A percentile compares a stretch with the other conserved stretches of the same genome.
Evolutionary conservation across 495 filamentous ascomycete genomes (phyloP).

Genomic region (Xylaria acuta): DNA sequence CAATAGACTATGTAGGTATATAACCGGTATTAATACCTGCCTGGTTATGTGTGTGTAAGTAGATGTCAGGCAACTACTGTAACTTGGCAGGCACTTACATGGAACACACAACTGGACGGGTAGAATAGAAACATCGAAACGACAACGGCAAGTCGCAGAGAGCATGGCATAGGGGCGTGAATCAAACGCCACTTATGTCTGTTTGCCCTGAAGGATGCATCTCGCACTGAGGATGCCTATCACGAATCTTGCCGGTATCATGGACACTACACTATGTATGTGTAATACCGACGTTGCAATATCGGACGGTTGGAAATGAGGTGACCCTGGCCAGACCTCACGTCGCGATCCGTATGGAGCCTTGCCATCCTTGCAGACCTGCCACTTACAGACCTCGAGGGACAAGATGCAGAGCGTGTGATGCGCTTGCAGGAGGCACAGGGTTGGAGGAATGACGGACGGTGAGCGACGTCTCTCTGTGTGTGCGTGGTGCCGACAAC

Average conservation of each 20-base stretch:
- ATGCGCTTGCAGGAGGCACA: neutral
- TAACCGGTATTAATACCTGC: neutral
- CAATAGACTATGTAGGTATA: neutral
- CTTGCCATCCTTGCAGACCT: constrained; percentile 12
- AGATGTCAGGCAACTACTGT: neutral
- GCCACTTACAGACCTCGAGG: neutral
- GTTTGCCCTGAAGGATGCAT: constrained; percentile 1
- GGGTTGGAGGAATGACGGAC: neutral
- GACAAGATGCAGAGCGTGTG: neutral
- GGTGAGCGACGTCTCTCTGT: constrained; percentile 12
- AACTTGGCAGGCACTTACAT: neutral
- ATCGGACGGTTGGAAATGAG: constrained; percentile 15
- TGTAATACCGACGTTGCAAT: constrained; percentile 16
- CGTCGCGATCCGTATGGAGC: neutral
- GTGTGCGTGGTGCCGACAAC: constrained; percentile 4
- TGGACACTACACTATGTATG: neutral
- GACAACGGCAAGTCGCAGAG: neutral
- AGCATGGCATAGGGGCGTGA: neutral
- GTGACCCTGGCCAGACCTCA: neutral
- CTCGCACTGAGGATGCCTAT: neutral
- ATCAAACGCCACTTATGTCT: neutral
- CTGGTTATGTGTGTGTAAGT: neutral
- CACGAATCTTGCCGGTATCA: neutral
- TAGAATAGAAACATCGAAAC: neutral
- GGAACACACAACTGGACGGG: neutral